Evolutionary conservation across 2,329 filamentous ascomycete genomes (phyloP), one percentile per base, ranked within the genome.

Genomic region (Ceratocystis alfenasii): DNA sequence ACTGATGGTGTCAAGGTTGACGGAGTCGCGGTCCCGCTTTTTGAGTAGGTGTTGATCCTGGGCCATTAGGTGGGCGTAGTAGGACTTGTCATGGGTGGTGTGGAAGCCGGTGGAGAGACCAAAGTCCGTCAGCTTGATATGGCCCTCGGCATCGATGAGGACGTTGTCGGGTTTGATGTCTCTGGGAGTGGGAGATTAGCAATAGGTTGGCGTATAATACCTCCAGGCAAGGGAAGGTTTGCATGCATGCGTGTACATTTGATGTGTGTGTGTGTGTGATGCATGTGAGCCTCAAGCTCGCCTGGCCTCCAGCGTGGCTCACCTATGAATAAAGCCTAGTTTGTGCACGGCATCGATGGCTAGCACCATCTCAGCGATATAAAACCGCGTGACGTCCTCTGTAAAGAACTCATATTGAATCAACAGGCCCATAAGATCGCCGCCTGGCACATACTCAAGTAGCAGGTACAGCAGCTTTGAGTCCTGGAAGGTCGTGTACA

Each of bases 151-250:
- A 74, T 99, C 94, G 62, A 99, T 85, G 61, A 99, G 83, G 74
- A 99, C 97, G 74, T 99, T 99, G 78, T 99, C 94, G 12, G 94
- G 94, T 77, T 99, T 99, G 79, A 99, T 99, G 73, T 99, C 94
- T 81, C 93, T 66, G 45, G 5, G 20, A 20, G 48, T 50, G 22
- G 55, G 20, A 28, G 53, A 48, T 41, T 41, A 41, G 36, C 36
- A 41, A 41, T 41, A 12, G 10, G 36, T 12, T 12, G 10, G 12
- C 12, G 36, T 4, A 15, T 15, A 15, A 41, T 41, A 41, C 36
- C 36, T 41, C 36, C 10, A 1, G 36, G 36, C 36, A 41, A 41
- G 10, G 36, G 36, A 12, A 41, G 36, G 36, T 12, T 41, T 41
- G 10, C 36, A 41, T 41, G 36, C 12, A 36, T 36, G 36, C 36